phyloP scores from a whole-genome alignment of 345 rosid species.

The Corymbia maculata region DNA sequence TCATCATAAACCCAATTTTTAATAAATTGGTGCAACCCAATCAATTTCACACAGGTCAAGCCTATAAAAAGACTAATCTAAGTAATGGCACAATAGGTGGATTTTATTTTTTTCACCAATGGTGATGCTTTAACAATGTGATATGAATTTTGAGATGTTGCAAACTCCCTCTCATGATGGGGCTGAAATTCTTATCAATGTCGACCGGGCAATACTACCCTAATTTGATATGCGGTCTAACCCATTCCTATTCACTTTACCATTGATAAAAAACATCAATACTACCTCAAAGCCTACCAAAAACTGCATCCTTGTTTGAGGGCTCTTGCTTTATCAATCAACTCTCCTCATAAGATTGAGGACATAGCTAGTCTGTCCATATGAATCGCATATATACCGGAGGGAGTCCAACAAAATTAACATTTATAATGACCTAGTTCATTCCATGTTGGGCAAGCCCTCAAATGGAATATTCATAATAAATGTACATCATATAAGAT shows the following conservation, averaged over 20 bases:
- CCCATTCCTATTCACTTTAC: background rate
- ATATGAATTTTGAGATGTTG: background rate
- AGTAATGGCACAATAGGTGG: background rate
- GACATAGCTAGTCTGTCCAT: background rate
- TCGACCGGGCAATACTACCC: background rate
- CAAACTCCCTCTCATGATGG: background rate
- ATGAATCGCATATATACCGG: background rate
- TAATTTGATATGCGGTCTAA: background rate
- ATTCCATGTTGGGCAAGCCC: background rate
- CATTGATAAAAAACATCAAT: background rate
- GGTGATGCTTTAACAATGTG: too few relatives aligned
- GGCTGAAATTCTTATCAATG: background rate
- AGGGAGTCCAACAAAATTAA: background rate
- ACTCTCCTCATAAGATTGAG: background rate
- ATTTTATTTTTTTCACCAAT: background rate
- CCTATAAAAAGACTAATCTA: background rate
- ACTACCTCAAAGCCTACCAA: background rate
- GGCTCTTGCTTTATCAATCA: background rate
- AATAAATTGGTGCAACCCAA: background rate
- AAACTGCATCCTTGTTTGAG: background rate
- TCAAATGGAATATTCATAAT: background rate
- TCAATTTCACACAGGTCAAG: background rate
- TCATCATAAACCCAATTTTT: background rate
- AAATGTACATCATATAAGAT: background rate
- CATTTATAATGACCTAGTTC: rapidly evolving